These are phyloP conservation scores for Myxozyma vanderwaltii DNA, from an alignment of 805 yeast genomes.

Conservation along the genomic window DNA sequence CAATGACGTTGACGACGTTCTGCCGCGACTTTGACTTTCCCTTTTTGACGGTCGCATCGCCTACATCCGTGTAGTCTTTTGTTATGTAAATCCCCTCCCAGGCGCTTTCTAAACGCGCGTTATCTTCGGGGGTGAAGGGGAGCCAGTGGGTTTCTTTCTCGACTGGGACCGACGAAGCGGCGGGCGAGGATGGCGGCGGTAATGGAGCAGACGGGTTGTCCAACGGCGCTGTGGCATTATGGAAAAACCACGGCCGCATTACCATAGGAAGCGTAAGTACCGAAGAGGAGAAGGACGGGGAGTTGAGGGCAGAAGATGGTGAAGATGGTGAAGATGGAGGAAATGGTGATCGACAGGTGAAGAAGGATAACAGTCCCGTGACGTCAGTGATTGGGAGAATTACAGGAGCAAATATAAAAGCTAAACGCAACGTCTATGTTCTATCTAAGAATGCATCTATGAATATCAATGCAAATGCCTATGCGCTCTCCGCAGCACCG, in stretches of 20 bases:
- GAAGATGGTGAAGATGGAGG: too few relatives aligned
- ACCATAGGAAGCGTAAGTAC: background rate
- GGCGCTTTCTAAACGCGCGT: slow-evolving; percentile 36
- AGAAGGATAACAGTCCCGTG: background rate
- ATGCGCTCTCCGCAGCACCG: background rate
- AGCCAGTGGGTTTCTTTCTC: slow-evolving; percentile 41
- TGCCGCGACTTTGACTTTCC: slow-evolving; percentile 15
- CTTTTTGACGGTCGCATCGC: slow-evolving; percentile 11
- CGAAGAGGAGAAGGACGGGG: background rate
- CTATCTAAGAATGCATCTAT: background rate
- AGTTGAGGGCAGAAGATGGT: too few relatives aligned
- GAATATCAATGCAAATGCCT: background rate
- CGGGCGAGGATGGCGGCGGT: slow-evolving; percentile 32
- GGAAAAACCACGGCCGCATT: slow-evolving; percentile 37
- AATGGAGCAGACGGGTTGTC: slow-evolving; percentile 37
- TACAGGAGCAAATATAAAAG: too few relatives aligned
- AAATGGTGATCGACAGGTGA: background rate
- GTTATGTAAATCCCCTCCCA: slow-evolving; percentile 27
- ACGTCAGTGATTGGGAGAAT: too few relatives aligned
- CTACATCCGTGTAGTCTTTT: slow-evolving; percentile 1
- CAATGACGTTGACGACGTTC: slow-evolving; percentile 30
- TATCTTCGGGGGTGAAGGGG: slow-evolving; percentile 46
- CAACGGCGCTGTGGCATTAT: slow-evolving; percentile 35
- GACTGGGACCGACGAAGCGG: slow-evolving; percentile 29
- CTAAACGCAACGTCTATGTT: too few relatives aligned